A percentile compares a stretch with the other conserved stretches of the same genome.
Evolutionary conservation across 345 rosid genomes (phyloP).

Genomic region (Populus nigra): DNA sequence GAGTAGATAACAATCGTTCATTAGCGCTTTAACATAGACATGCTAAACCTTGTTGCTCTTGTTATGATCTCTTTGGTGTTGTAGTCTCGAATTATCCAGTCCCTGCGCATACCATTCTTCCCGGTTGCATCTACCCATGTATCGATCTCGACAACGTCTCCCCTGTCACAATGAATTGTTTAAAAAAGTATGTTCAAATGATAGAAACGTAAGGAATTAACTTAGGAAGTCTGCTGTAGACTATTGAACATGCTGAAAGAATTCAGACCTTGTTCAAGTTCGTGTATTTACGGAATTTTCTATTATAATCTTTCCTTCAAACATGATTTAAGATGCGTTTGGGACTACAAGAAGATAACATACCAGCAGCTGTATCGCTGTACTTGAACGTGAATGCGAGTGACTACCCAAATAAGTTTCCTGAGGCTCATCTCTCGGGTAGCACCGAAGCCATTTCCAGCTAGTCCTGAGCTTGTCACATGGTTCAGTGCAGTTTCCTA

Average conservation of each 20-base stretch:
- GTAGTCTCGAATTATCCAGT: conserved; percentile 26
- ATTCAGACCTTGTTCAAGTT: neutral
- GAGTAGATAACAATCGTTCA: neutral
- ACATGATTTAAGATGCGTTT: neutral
- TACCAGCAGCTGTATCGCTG: conserved; percentile 26
- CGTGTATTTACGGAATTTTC: neutral
- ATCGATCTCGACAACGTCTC: conserved; percentile 28
- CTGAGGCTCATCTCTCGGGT: conserved; percentile 24
- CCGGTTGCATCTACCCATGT: conserved; percentile 30
- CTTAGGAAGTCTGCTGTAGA: neutral
- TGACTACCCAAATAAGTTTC: conserved; percentile 27
- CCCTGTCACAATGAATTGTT: conserved; percentile 11
- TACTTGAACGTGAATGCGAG: conserved; percentile 28
- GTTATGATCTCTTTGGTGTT: conserved; percentile 23
- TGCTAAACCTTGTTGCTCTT: conserved; percentile 21
- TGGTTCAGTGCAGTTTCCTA: conserved; percentile 29
- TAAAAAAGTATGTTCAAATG: neutral
- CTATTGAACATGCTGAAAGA: neutral
- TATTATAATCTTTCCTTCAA: neutral
- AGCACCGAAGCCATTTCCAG: conserved; percentile 22
- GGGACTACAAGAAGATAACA: neutral
- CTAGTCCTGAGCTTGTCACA: conserved; percentile 23
- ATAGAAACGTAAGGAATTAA: neutral
- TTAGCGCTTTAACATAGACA: neutral
- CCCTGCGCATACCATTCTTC: conserved; percentile 28